Conservation (phyloP, 257 asterid genomes). For the Solanum clarkiae region DNA sequence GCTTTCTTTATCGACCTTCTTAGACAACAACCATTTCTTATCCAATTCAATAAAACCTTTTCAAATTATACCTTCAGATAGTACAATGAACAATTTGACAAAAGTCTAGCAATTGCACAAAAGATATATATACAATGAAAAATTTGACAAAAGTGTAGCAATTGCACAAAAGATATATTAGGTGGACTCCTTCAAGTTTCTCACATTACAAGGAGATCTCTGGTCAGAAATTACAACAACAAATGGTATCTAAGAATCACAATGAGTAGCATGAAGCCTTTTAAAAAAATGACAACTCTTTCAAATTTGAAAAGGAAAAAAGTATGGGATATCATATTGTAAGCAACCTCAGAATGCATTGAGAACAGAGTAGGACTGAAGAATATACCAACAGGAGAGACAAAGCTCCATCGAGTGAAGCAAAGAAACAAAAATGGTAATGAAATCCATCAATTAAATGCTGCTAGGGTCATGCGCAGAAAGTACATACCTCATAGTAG, state of each 20-base stretch:
- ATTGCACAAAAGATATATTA: not conserved
- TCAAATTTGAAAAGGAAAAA: not conserved
- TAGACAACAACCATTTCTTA: not conserved
- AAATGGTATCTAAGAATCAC: not conserved
- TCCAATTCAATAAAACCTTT: not conserved
- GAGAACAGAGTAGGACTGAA: not conserved
- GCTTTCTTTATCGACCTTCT: not conserved
- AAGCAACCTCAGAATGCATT: not conserved
- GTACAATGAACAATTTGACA: not conserved
- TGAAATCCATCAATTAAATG: not conserved
- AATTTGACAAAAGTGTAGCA: not conserved
- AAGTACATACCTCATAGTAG: slow-evolving; percentile 53
- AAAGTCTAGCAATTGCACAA: not conserved
- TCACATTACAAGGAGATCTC: not conserved
- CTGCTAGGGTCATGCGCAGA: not conserved
- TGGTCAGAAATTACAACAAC: not conserved
- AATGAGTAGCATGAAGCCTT: not conserved
- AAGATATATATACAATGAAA: not conserved
- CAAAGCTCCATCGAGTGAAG: not conserved
- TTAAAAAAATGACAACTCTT: not conserved
- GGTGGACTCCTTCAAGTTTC: not conserved
- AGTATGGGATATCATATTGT: not conserved
- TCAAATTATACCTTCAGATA: not conserved
- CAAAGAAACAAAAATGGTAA: not conserved
- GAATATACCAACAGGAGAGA: not conserved